Base-by-base conservation (phyloP, 2,329 filamentous ascomycete species). In the Colletotrichum euphorbiae region DNA sequence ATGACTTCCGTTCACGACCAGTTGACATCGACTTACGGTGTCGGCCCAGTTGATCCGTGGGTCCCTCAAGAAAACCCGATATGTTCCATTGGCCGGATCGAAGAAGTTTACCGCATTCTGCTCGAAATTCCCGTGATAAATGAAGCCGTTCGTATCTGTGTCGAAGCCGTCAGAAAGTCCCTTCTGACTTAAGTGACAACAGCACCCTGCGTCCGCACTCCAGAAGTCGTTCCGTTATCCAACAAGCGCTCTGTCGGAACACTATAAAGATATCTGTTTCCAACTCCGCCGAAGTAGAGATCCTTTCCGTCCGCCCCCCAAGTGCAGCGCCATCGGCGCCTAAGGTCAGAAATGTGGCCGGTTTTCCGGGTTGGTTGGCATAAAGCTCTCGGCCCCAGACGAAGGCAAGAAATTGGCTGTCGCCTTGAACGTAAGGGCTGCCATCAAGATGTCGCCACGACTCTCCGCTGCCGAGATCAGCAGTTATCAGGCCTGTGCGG, bases 21-120 rank as follows among this genome's bases (percentile, higher is more conserved):
- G 17, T n/a, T 6, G 17, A 36, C 17, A 31, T 15, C 21, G 17
- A 19, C 56, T 38, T 50, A 59, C 43, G 4, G 56, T 59, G 43
- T 59, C 56, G n/a, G 56, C 42, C 56, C 56, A 59, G 28, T 59
- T 59, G 17, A 59, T 59, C 21, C 56, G 33, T 9, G 56, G 43
- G 31, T 59, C 56, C 11, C 43, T 28, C 43, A 59, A 17, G 13
- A 59, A 59, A 11, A 59, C 43, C 17, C 21, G 56, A 40, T 59
- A 43, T 1, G 56, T 59, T 15, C 56, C 56, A 6, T 59, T 59
- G n/a, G 28, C 56, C 11, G 56, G 56, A 28, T 59, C 50, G 43
- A 59, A 59, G 17, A 59, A 46, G 28, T 59, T 59, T 9, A 59
- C 17, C 15, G 56, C 56, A 24, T 59, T 59, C 3, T 33, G 24